Percentiles rank a stretch among this genome's conserved stretches.
These are phyloP conservation scores for Cladorrhinum sp. DNA, from an alignment of 2,329 filamentous ascomycete genomes.

Conservation along the genomic window DNA sequence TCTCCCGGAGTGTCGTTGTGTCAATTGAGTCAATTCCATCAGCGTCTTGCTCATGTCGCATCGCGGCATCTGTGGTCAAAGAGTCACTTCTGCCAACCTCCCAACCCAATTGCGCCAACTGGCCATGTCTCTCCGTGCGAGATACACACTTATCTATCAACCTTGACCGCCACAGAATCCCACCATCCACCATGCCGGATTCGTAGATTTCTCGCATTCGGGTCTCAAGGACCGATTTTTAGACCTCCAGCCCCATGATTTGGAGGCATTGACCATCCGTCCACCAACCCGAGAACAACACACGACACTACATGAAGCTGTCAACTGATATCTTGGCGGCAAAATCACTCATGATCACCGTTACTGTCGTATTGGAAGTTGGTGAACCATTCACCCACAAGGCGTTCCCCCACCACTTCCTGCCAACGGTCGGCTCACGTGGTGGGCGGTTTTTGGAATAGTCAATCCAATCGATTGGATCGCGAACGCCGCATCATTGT, in stretches of 20 bases:
- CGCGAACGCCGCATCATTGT: slow-evolving; percentile 8
- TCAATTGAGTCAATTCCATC: background rate
- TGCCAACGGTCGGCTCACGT: slow-evolving; percentile 9
- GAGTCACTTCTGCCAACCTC: background rate
- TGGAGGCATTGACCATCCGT: background rate
- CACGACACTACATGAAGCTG: slow-evolving; percentile 8
- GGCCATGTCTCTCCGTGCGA: no score
- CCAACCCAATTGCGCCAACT: background rate
- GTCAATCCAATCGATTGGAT: slow-evolving; percentile 7
- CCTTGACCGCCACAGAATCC: background rate
- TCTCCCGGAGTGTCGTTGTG: background rate
- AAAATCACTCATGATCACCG: slow-evolving; percentile 1
- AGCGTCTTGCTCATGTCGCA: no score
- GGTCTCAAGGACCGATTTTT: slow-evolving; percentile 1
- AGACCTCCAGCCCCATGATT: background rate
- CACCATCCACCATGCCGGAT: background rate
- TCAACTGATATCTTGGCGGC: slow-evolving; percentile 7
- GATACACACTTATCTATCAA: background rate
- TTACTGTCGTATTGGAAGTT: background rate
- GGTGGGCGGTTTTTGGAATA: slow-evolving; percentile 7
- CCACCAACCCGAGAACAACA: slow-evolving; percentile 15
- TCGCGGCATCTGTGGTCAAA: no score
- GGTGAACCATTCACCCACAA: background rate
- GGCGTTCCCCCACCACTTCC: background rate
- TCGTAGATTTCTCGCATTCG: slow-evolving; percentile 3